Evolutionary conservation across 257 asterid genomes (phyloP).

Genomic region (Nicotiana paniculata): DNA sequence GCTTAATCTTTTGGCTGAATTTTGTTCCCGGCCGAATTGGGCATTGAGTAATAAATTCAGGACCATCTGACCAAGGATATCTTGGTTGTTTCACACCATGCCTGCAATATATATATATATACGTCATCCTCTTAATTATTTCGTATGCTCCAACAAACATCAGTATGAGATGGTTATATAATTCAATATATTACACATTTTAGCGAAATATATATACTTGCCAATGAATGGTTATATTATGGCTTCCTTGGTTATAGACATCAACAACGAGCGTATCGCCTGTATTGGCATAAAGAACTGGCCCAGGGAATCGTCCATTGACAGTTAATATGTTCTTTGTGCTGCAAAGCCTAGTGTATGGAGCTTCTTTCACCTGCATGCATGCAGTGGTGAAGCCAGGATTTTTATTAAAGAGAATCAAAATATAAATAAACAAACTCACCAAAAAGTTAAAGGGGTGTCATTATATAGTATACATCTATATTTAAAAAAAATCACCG

Average conservation of each 20-base stretch:
- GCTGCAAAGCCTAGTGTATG: constrained; percentile 15
- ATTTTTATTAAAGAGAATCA: too few relatives aligned
- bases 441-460: too few relatives aligned
- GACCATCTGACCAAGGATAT: constrained; percentile 68
- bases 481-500: too few relatives aligned
- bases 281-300: constrained; percentile 13
- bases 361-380: constrained; percentile 23
- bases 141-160: background rate
- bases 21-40: constrained; percentile 44
- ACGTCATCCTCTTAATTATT: too few relatives aligned
- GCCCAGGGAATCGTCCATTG: constrained; percentile 30
- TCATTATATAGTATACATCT: too few relatives aligned
- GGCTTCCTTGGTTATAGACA: constrained; percentile 11
- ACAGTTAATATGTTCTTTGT: constrained; percentile 23
- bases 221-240: constrained; percentile 32
- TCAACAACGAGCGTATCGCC: constrained; percentile 20
- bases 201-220: background rate
- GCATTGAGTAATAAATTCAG: constrained; percentile 57
- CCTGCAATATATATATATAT: constrained; percentile 23
- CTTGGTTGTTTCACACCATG: constrained; percentile 61
- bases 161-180: too few relatives aligned
- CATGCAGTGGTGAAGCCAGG: too few relatives aligned
- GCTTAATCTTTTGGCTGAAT: constrained; percentile 35
- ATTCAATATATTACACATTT: background rate
- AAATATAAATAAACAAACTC: too few relatives aligned